Base-by-base conservation (phyloP, 2,329 filamentous ascomycete genomes). In the Fusarium sp. region DNA sequence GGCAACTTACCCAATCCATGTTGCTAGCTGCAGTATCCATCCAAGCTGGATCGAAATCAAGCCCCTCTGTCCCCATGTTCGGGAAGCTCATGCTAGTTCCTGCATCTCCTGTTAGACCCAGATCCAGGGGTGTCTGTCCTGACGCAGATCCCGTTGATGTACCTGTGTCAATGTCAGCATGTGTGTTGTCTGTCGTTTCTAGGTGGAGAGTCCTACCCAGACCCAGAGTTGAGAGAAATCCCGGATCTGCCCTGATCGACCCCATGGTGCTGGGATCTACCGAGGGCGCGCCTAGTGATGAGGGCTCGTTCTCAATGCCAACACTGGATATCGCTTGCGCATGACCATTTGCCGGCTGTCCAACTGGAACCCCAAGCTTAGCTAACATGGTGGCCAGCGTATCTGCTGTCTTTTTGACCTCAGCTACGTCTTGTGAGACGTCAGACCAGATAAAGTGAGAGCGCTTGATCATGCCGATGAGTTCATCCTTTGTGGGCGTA, bases 381-480 rank as follows among this genome's bases (percentile, higher is more conserved):
- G 75, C 74, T 34, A 86, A 74, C 79, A 86, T 84, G 6, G 78
- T 80, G 8, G 78, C 77, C 54, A 86, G 72, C 8, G 84, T 80
- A 36, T 81, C 79, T 12, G 79, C 80, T 28, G 84, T 83, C 74
- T 84, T 85, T 40, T 75, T 79, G 46, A 83, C 78, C 57, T 84
- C 84, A 3, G 75, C 69, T 26, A 78, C 72, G 10, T 75, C 74
- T 13, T 67, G 58, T 4, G 81, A 76, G 28, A 85, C 77, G 6
- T 80, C 75, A 18, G 69, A 69, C 84, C 85, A 86, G 54, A 85
- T 81, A 4, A 55, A 56, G 62, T 83, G 72, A 15, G 84, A 85
- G 18, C 77, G 75, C 60, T 76, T 76, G 26, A 87, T 78, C 65
- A 82, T 69, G 11, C 75, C 71, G 13, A 80, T 73, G 18, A 86